Base-by-base conservation (phyloP, 1,284 basidiomycete genomes). In the Fomitopsis pinicola region DNA sequence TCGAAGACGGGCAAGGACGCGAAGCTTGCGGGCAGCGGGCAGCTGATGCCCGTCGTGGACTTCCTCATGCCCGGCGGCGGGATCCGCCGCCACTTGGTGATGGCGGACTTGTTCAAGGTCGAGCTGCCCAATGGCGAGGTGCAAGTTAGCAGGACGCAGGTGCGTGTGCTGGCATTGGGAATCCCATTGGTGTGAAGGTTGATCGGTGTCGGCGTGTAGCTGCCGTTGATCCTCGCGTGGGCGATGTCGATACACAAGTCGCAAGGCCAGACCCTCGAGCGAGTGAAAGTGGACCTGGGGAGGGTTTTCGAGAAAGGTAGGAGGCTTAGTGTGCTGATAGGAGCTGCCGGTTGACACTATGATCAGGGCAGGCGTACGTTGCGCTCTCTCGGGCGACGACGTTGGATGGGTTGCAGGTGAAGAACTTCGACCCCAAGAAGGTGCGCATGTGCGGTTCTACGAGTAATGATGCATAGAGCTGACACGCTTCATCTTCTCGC, bases 201-300 rank as follows among this genome's bases (percentile, higher is more conserved):
- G 22, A 15, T 28, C 45, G 22, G 30, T 58, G 28, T 50, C 40
- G 36, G 46, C 38, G n/a, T 33, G 10, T 67, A 85, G 91, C 73
- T 95, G 5, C 93, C 92, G 0, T 76, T 95, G 45, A 95, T 96
- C 63, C 80, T 95, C 40, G 82, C 92, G 0, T 95, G 92, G 93
- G 92, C 94, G 0, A 93, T 94, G 91, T 94, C 92, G 54, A 97
- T 97, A 60, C 95, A 98, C 75, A 98, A 98, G 72, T 91, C 91
- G 5, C 95, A 96, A 73, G 94, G 94, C 9, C 94, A 95, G 73
- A 96, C 91, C 0, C 77, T 97, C 1, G 90, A 94, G 52, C 84
- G 92, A 26, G 93, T 96, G 61, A 93, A 88, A 71, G 90, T 94
- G 42, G 92, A 94, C 68, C 77, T 94, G 19, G 85, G 81, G 5